Conservation (phyloP, 2,329 filamentous ascomycete species). For the Colletotrichum sidae region DNA sequence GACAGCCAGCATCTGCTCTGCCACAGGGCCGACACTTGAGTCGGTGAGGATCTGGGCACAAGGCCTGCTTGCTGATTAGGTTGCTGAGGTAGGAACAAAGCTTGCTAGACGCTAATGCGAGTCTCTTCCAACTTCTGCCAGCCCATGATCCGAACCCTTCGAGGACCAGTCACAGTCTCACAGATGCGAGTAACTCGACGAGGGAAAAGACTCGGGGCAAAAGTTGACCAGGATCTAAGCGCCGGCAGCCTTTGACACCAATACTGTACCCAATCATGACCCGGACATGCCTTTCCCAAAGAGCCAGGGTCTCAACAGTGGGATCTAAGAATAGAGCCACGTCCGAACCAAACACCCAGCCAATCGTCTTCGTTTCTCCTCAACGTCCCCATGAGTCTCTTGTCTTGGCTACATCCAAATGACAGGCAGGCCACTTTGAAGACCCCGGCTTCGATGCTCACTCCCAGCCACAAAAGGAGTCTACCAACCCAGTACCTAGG, state of each 20-base stretch:
- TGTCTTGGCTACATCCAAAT: constrained; percentile 31
- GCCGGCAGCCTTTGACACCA: constrained; percentile 38
- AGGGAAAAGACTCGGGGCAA: constrained; percentile 5
- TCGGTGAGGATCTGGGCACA: constrained; percentile 15
- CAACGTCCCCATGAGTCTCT: constrained; percentile 24
- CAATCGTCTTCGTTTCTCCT: constrained; percentile 26
- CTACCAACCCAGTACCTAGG: no score
- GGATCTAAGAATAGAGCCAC: constrained; percentile 41
- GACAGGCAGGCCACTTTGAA: constrained; percentile 33
- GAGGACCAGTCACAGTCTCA: neutral
- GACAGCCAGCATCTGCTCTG: no score
- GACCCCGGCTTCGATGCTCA: constrained; percentile 26
- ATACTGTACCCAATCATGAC: constrained; percentile 36
- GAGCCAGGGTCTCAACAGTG: constrained; percentile 11
- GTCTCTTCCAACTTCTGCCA: constrained; percentile 8
- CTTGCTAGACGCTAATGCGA: constrained; percentile 33
- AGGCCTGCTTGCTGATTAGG: constrained; percentile 1
- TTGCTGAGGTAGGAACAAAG: constrained; percentile 1
- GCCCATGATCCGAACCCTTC: constrained; percentile 20
- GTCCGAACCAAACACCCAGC: constrained; percentile 18
- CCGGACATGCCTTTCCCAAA: constrained; percentile 21
- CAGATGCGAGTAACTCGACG: neutral
- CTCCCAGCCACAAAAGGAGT: constrained; percentile 1
- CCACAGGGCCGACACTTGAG: neutral
- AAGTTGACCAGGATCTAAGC: constrained; percentile 37